Conservation (phyloP, 345 rosid species). For the Mangifera indica region DNA sequence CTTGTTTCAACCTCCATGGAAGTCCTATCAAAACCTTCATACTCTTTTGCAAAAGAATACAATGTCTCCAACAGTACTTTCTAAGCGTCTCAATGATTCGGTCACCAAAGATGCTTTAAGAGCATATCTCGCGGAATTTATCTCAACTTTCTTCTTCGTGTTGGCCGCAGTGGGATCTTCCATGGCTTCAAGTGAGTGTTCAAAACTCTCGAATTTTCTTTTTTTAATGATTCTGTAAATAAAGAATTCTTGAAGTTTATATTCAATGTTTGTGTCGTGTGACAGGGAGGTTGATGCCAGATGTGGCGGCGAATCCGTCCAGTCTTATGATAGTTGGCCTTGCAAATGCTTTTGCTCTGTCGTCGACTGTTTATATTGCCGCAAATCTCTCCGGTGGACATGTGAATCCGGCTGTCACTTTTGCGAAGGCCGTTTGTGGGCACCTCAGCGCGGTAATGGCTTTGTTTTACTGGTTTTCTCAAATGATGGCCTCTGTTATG, state of each 20-base stretch:
- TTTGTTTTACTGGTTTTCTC: conserved; percentile 78
- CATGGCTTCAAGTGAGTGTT: conserved; percentile 68
- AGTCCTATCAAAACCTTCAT: background rate
- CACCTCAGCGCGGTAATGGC: conserved; percentile 70
- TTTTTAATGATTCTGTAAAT: background rate
- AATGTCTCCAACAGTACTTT: conserved; percentile 55
- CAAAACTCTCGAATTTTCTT: background rate
- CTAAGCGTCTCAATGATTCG: conserved; percentile 45
- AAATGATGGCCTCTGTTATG: conserved; percentile 77
- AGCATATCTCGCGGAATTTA: conserved; percentile 81
- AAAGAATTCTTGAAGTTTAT: background rate
- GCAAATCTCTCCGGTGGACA: conserved; percentile 77
- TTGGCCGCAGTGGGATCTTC: conserved; percentile 79
- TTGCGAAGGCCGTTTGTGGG: conserved; percentile 80
- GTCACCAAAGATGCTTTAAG: conserved; percentile 54
- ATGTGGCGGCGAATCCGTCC: conserved; percentile 51
- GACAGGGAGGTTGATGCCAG: conserved; percentile 70
- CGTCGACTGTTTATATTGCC: conserved; percentile 64
- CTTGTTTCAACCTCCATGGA: background rate
- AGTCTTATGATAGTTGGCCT: conserved; percentile 57
- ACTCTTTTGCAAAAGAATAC: background rate
- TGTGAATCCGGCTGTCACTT: conserved; percentile 92
- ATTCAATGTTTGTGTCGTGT: background rate
- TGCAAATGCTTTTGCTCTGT: conserved; percentile 67
- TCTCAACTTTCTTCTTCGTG: conserved; percentile 86